Conservation (phyloP, 495 filamentous ascomycete species). For the Acidiella bohemica region DNA sequence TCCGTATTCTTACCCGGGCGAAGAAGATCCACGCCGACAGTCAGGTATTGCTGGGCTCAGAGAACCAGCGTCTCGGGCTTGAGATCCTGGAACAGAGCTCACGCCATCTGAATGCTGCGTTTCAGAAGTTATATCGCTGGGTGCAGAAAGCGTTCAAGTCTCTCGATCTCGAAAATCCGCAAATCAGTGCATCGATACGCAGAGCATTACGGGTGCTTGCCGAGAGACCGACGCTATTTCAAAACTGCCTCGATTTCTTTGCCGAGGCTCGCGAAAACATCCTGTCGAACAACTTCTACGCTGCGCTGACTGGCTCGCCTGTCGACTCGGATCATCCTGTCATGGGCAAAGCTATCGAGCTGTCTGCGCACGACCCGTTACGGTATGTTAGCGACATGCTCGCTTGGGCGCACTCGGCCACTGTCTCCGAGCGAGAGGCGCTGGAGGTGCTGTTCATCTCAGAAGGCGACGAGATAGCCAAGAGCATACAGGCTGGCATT, state of each 20-base stretch:
- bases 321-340: slow-evolving; percentile 31
- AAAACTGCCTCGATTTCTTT: slow-evolving; percentile 88
- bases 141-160: slow-evolving; percentile 86
- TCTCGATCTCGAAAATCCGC: slow-evolving; percentile 85
- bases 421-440: slow-evolving; percentile 86
- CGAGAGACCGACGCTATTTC: slow-evolving; percentile 79
- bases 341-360: slow-evolving; percentile 80
- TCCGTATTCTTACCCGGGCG: slow-evolving; percentile 60
- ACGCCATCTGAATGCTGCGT: slow-evolving; percentile 72
- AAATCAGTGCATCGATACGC: slow-evolving; percentile 75
- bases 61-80: slow-evolving; percentile 71
- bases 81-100: slow-evolving; percentile 87
- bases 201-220: slow-evolving; percentile 76
- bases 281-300: slow-evolving; percentile 79
- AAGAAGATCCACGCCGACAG: slow-evolving; percentile 83
- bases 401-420: slow-evolving; percentile 87
- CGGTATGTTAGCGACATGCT: slow-evolving; percentile 96
- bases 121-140: slow-evolving; percentile 92
- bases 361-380: slow-evolving; percentile 81
- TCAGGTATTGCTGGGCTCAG: slow-evolving; percentile 73
- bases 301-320: slow-evolving; percentile 64
- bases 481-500: slow-evolving; percentile 68
- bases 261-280: slow-evolving; percentile 80
- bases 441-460: slow-evolving; percentile 82
- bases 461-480: slow-evolving; percentile 82